phyloP scores from a whole-genome alignment of 176 grass and related monocot species.

The Ensete ventricosum region DNA sequence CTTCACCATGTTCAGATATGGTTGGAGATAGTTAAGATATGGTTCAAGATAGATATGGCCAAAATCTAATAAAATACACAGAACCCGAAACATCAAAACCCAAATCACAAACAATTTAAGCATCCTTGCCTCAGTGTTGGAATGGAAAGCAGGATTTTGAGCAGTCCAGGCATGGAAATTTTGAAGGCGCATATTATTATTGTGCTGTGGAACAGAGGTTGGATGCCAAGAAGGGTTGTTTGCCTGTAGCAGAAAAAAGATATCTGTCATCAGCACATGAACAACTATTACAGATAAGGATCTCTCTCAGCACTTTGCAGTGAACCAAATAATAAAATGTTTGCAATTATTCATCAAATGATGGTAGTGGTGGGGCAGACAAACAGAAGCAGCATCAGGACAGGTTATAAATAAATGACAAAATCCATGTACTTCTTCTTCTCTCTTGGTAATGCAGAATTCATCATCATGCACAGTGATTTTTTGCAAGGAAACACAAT shows the following conservation, averaged over 20 bases:
- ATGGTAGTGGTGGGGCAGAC: background rate
- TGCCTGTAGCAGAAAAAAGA: conserved; percentile 2
- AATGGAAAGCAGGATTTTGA: background rate
- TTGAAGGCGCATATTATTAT: background rate
- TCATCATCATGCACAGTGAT: background rate
- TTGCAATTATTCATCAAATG: background rate
- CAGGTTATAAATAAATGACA: background rate
- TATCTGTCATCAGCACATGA: background rate
- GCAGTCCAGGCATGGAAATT: background rate
- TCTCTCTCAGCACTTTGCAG: background rate
- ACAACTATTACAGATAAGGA: background rate
- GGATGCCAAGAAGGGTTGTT: background rate
- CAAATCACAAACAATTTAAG: background rate
- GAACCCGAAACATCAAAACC: background rate
- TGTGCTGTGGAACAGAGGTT: background rate
- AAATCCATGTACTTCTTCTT: background rate
- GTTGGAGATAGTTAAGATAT: background rate
- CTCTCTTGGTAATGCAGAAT: too few relatives aligned
- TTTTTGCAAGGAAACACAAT: background rate
- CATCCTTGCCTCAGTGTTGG: background rate
- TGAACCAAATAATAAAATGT: background rate
- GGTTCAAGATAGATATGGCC: background rate
- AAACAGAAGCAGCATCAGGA: background rate
- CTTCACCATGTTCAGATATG: background rate
- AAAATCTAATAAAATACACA: background rate